phyloP scores from a whole-genome alignment of 768 basidiomycete species.

The Trametes punicea region DNA sequence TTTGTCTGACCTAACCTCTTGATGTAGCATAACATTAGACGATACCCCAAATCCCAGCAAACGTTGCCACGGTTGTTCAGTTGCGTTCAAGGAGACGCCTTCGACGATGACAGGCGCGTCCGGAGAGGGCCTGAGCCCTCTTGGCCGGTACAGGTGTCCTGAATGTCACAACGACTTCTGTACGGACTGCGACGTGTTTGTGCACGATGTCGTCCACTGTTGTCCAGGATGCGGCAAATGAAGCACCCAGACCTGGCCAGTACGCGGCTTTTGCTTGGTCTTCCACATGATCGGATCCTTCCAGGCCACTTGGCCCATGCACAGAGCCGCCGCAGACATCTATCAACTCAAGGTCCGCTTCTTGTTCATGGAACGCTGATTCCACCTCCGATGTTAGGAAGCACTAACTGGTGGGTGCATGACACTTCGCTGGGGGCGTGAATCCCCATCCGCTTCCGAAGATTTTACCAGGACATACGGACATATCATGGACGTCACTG shows the following conservation, averaged over 20 bases:
- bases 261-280: too few species aligned
- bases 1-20: slow-evolving; percentile 10
- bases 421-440: too few species aligned
- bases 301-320: not conserved
- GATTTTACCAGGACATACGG: not conserved
- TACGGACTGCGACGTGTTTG: slow-evolving; percentile 92
- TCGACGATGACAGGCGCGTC: slow-evolving; percentile 34
- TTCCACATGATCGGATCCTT: too few species aligned
- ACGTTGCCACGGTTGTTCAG: slow-evolving; percentile 77
- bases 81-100: slow-evolving; percentile 51
- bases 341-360: not conserved
- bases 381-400: too few species aligned
- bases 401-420: too few species aligned
- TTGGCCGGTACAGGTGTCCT: slow-evolving; percentile 86
- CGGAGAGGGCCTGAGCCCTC: slow-evolving; percentile 71
- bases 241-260: too few species aligned
- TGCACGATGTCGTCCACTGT: slow-evolving; percentile 92
- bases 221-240: slow-evolving; percentile 79
- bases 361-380: not conserved
- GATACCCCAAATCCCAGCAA: slow-evolving; percentile 34
- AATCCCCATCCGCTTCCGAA: too few species aligned
- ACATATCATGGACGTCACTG: not conserved
- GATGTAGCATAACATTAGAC: slow-evolving; percentile 38
- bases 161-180: slow-evolving; percentile 89
- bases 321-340: too few species aligned